Base-by-base conservation (phyloP, 2,329 filamentous ascomycete genomes). In the Neonectria magnoliae region DNA sequence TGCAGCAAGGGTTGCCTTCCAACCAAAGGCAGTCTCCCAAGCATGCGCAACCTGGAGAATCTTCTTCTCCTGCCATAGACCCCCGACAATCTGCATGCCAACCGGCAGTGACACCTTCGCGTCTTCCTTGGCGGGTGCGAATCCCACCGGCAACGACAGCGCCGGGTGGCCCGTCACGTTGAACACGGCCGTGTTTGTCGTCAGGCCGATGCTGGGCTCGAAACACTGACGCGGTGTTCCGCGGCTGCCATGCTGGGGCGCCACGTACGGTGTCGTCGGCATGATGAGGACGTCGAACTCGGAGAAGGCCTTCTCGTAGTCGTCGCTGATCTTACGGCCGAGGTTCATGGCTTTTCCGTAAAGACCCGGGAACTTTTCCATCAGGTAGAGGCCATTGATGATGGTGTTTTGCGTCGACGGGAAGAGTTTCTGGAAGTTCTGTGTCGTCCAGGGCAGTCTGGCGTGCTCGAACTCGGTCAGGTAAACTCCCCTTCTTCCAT, bases 121-220 rank as follows among this genome's bases (percentile, higher is more conserved):
- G 11, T 81, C 79, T 55, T 84, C 79, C 14, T 71, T 65, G 1
- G 82, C 78, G 2, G 78, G 76, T 2, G 81, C 75, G 68, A 83
- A 81, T 0, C 86, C 85, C 36, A 85, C 77, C 0, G 85, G 86
- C 50, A 88, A 75, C 0, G 82, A 80, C 66, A 88, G 71, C 0
- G 85, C 87, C 0, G 87, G 86, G 66, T 88, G 86, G 0, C 86
- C 86, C 0, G 85, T 88, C 2, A 84, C 79, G 68, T 88, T 86
- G 73, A 88, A 88, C 3, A 83, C 79, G 10, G 83, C 83, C 5
- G 87, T 89, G 67, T 89, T 89, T 16, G 79, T 81, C 0, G 84
- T 87, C 62, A 87, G 71, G 0, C 87, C 87, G 36, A 88, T 83
- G 33, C 83, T 84, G 11, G 83, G 82, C 56, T 80, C 78, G 51